Evolutionary conservation across 2,329 filamentous ascomycete species (phyloP), one percentile per base, ranked within the genome.

Genomic region (Chaetomium strumarium): DNA sequence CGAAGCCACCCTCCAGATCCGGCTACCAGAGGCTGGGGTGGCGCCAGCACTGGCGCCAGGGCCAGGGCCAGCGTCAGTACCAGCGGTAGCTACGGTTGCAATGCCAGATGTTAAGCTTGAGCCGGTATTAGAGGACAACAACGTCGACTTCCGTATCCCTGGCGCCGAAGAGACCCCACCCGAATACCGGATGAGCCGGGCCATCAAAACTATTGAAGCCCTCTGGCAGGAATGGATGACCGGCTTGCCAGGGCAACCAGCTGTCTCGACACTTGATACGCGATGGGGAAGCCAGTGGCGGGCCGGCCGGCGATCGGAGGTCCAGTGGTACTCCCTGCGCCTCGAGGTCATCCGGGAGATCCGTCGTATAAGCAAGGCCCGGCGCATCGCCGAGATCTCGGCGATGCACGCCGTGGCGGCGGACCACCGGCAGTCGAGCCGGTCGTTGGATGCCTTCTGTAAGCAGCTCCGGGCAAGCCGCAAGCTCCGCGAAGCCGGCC

Each of bases 161-260:
- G 24, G 24, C 24, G 24, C 24, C 24, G 24, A 24, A 24, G 24
- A 24, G 24, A 24, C 4, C 24, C 24, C 24, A 24, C 24, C 24
- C 24, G 24, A 33, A 40, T 40, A 47, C 45, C 24, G 34, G 14
- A 47, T 47, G 45, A 33, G 45, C 34, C 45, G 36, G 34, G 45
- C 45, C 6, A 33, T 38, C 34, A 47, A 47, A 20, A 47, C 45
- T 20, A 20, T 47, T 30, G 20, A 40, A 20, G 45, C 19, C 36
- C 36, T 47, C 7, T 39, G 14, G 45, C 45, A 20, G n/a, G 45
- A 47, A n/a, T 47, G 20, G 45, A 47, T 20, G 14, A 20, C 17
- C 20, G 45, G 45, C 34, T 20, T 47, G 13, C 24, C 45, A 13
- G 43, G 43, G 43, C 9, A 37, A 24, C 24, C 24, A 7, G 7